Evolutionary conservation across 2,329 filamentous ascomycete species (phyloP).

Genomic region (Pseudocercospora musae): DNA sequence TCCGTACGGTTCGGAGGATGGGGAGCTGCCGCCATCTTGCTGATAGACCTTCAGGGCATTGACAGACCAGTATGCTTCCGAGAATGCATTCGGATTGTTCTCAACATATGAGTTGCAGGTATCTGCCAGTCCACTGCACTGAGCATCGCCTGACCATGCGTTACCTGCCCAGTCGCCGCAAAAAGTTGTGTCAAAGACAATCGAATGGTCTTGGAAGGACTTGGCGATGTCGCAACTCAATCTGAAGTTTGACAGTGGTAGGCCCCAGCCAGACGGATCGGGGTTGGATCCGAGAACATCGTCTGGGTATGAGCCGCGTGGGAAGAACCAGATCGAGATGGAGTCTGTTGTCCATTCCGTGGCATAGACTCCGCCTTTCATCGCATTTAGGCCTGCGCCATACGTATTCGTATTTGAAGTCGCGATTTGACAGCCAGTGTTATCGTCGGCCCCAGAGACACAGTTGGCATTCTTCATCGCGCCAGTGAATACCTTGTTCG

Average conservation of each 20-base stretch:
- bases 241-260: slow-evolving; percentile 61
- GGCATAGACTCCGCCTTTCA: slow-evolving; percentile 48
- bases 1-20: background rate
- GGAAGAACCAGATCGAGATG: slow-evolving; percentile 39
- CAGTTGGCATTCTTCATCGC: slow-evolving; percentile 46
- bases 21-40: background rate
- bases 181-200: slow-evolving; percentile 64
- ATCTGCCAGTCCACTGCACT: slow-evolving; percentile 33
- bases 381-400: slow-evolving; percentile 36
- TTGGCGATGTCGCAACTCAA: slow-evolving; percentile 37
- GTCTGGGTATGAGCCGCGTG: slow-evolving; percentile 33
- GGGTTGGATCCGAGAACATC: slow-evolving; percentile 49
- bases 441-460: slow-evolving; percentile 40
- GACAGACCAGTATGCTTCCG: slow-evolving; percentile 42
- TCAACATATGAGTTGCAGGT: slow-evolving; percentile 34
- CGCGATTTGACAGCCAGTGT: slow-evolving; percentile 39
- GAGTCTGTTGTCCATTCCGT: slow-evolving; percentile 31
- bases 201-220: slow-evolving; percentile 37
- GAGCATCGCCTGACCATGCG: slow-evolving; percentile 27
- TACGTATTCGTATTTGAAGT: slow-evolving; percentile 48
- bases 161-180: slow-evolving; percentile 42
- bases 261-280: slow-evolving; percentile 61
- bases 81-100: slow-evolving; percentile 37
- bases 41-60: slow-evolving; percentile 41
- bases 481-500: slow-evolving; percentile 67